Base-by-base conservation (phyloP, 2,329 filamentous ascomycete genomes). In the Xylariomycetidae sp. region DNA sequence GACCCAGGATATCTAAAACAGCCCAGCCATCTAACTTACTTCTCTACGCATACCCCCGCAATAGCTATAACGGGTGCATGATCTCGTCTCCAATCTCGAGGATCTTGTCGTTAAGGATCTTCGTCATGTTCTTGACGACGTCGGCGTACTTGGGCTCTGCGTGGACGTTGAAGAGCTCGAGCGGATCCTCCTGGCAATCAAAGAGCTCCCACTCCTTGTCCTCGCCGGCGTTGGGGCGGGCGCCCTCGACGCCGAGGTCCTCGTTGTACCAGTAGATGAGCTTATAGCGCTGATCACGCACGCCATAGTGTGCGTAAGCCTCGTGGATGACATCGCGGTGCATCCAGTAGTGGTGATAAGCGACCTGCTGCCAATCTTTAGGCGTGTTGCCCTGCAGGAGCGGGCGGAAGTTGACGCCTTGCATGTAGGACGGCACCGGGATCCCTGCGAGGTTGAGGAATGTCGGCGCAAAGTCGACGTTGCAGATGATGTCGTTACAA, bases 291-390 rank as follows among this genome's bases (percentile, higher is more conserved):
- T 68, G 65, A 38, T 74, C 57, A 0, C 70, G 57, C 6, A 72
- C 56, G 2, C 70, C 70, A 34, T 74, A 74, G 46, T 74, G 70
- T 0, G 70, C 69, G 39, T 65, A 64, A 0, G 65, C 66, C 6
- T 70, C 44, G 38, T 74, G 69, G 7, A 68, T 66, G 0, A 59
- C 48, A 35, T 74, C 69, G 15, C 61, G 60, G 47, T 74, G 65
- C 70, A 74, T 74, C 69, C 68, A 74, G 50, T 74, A 74, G 0
- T 68, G 61, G 37, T 75, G 68, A 36, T 73, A 74, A 0, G 69
- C 70, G 0, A 72, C 56, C 38, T 74, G 65, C 34, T 67, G 63
- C 68, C 69, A 73, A 34, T 63, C 56, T 0, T 19, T 19, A 0
- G 65, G 67, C 1, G 62, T 63, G 3, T 48, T 32, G 3, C 60